phyloP scores from a whole-genome alignment of 768 basidiomycete species.

The Mycena rosella region DNA sequence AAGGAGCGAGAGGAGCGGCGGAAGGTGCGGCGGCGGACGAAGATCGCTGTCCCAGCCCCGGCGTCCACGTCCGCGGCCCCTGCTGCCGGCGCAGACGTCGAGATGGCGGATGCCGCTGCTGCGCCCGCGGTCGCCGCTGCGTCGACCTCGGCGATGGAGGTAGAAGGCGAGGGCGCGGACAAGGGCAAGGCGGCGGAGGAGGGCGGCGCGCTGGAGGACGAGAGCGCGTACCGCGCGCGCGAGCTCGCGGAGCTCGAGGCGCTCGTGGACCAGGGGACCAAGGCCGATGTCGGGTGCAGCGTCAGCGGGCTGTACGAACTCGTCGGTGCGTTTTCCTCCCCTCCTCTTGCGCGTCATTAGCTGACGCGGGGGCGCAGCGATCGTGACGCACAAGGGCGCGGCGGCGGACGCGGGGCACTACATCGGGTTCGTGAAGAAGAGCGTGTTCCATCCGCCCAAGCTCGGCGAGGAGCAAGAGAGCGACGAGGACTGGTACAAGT shows the following conservation, averaged over 20 bases:
- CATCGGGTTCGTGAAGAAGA: slow-evolving; percentile 91
- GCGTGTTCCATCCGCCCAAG: slow-evolving; percentile 66
- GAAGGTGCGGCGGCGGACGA: slow-evolving; percentile 84
- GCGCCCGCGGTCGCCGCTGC: slow-evolving; percentile 38
- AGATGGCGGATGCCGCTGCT: slow-evolving; percentile 58
- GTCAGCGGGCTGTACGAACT: slow-evolving; percentile 91
- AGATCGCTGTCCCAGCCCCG: slow-evolving; percentile 48
- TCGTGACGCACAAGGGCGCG: slow-evolving; percentile 97
- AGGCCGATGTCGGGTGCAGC: slow-evolving; percentile 79
- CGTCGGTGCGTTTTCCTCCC: slow-evolving; percentile 69
- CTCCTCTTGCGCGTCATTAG: not conserved
- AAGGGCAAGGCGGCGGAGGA: slow-evolving; percentile 44
- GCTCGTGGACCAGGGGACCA: slow-evolving; percentile 73
- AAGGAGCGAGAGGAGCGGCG: slow-evolving; percentile 87
- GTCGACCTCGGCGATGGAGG: slow-evolving; percentile 37
- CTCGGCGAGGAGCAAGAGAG: slow-evolving; percentile 63
- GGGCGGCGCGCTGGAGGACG: slow-evolving; percentile 71
- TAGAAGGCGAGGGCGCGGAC: slow-evolving; percentile 44
- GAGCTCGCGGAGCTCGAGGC: slow-evolving; percentile 76
- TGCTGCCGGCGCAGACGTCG: slow-evolving; percentile 56
- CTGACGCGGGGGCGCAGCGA: slow-evolving; percentile 60
- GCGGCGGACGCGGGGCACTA: slow-evolving; percentile 97
- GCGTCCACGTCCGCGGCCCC: slow-evolving; percentile 35
- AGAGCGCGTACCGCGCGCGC: slow-evolving; percentile 69
- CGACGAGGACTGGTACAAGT: slow-evolving; percentile 94